Evolutionary conservation across 805 yeast species (phyloP), one percentile per base, ranked within the genome.

Genomic region (Wickerhamiella hasegawae): DNA sequence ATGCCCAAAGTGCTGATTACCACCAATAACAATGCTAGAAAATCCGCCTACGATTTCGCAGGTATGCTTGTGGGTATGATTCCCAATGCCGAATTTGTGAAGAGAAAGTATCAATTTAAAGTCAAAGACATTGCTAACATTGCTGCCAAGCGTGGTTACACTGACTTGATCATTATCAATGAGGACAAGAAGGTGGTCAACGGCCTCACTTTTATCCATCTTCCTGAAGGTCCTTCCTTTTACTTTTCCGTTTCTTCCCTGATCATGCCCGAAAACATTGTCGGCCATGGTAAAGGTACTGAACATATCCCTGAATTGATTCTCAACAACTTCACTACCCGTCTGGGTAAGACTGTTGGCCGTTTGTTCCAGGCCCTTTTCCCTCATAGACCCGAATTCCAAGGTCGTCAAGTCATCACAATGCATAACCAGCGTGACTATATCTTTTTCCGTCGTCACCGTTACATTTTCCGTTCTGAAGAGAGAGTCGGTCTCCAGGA

Each of bases 391-490:
- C 98, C 98, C 1, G 96, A 90, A 52, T 71, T 90, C 47, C 79
- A 80, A 55, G 98, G 98, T 20, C 70, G 98, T 49, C 96, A 90
- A 54, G 98, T 83, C 31, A 77, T 90, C 20, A 90, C 98, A 1
- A 60, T 90, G 52, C 98, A 90, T 55, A 90, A 90, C 54, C 98
- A 90, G 56, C 69, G 98, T 64, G 98, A 90, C 56, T 90, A 68
- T 54, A 80, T 90, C 29, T 90, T 90, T 50, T 87, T 90, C 66
- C 71, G 98, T 60, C 73, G 96, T 60, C 98, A 90, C 53, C 70
- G 98, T 49, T 90, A 90, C 49, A 63, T 83, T 1, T 90, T 90
- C 60, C 68, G 71, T 51, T 80, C 83, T 53, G 95, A 84, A 45
- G 93, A 83, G 55, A 76, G 73, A 48, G 96, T 87, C 2, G 98